Evolutionary conservation across 306 rosid genomes (phyloP), one percentile per base, ranked within the genome.

Genomic region (Prunus davidiana): DNA sequence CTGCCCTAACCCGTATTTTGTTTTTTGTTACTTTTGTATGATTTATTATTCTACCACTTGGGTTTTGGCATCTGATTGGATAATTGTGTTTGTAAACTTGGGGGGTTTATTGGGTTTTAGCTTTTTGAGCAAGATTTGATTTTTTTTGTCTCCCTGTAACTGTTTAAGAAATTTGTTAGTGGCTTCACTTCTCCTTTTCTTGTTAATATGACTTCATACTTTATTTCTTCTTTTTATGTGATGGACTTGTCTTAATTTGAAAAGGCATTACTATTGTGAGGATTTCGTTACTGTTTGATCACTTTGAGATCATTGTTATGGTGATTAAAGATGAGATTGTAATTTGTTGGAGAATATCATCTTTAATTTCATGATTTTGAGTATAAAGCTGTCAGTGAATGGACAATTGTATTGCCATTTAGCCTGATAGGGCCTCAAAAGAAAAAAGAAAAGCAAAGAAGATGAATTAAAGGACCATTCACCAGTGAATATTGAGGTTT

Each of bases 11-110:
- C 52, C 34, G 5, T 27, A 14, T 13, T 50, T 69, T 54, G 10
- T 2, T 38, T 38, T 38, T 6, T 34, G 8, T 34, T 34, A 34
- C 12, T 20, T 57, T 57, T n/a, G 22, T 25, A 60, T 25, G 5
- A 54, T 54, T 54, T 5, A 16, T 54, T 38, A 38, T 25, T 60
- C 19, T 25, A 14, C 65, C 65, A 25, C 67, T 63, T 63, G 46
- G 45, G 22, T 63, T 32, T 64, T 64, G 27, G 38, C 57, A 8
- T 69, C 46, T 28, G 73, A 69, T 27, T 69, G 73, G 57, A 47
- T 25, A 1, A 46, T 61, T 60, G 5, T 34, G 28, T 27, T 28
- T 58, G 27, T 60, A 11, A 16, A 24, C 43, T 73, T 64, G 10
- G 5, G 8, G 27, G 34, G 54, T n/a, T 20, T 20, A 20, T 60